Conservation (phyloP, 1,284 basidiomycete genomes). For the Ustilago trichophora region DNA sequence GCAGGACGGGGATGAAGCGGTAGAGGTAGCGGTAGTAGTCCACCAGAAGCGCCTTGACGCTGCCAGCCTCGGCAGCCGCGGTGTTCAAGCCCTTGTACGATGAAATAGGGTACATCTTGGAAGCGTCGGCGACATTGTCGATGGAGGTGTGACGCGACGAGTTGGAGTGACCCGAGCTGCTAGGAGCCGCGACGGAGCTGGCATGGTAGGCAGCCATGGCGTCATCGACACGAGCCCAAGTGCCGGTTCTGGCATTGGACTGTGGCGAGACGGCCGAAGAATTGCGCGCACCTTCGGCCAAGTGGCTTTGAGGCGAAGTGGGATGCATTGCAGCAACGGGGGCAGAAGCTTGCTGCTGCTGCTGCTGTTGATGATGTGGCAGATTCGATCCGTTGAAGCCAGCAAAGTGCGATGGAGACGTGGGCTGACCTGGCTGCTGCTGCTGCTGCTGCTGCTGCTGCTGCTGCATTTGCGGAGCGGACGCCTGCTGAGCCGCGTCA, state of each 20-base stretch:
- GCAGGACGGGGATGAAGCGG: conserved; percentile 58
- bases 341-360: conserved; percentile 1
- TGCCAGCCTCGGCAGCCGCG: conserved; percentile 26
- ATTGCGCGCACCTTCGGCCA: conserved; percentile 1
- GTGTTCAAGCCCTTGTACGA: conserved; percentile 25
- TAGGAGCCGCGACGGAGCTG: conserved; percentile 32
- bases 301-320: not conserved
- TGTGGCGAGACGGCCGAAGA: conserved; percentile 13
- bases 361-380: not conserved
- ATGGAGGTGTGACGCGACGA: conserved; percentile 18
- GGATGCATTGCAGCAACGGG: not conserved
- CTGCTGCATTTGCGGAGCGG: conserved; percentile 13
- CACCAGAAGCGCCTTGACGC: conserved; percentile 34
- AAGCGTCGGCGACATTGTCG: conserved; percentile 12
- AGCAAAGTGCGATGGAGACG: not conserved
- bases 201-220: conserved; percentile 25
- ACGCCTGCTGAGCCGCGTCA: conserved; percentile 1
- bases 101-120: conserved; percentile 18
- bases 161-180: conserved; percentile 10
- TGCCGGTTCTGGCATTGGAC: conserved; percentile 12
- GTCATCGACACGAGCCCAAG: conserved; percentile 10
- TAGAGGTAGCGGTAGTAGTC: conserved; percentile 62
- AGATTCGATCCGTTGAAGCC: conserved; percentile 8
- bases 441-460: conserved; percentile 10
- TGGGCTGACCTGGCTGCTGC: not conserved